Evolutionary conservation across 176 grass and related monocot species (phyloP), one percentile per base, ranked within the genome.

Genomic region (Aegilops sharonensis): DNA sequence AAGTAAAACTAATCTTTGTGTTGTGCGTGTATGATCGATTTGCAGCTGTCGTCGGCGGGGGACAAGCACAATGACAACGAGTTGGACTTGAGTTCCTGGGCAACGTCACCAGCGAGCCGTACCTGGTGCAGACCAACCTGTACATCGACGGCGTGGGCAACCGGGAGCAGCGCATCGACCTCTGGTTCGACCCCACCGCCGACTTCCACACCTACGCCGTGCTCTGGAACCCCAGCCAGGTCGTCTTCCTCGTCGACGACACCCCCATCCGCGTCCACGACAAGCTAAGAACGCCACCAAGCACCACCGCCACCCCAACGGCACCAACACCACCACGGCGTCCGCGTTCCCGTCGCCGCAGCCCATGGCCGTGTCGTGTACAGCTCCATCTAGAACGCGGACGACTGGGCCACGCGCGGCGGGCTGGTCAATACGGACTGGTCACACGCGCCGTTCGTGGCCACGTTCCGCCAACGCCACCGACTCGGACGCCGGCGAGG

Each of bases 21-120:
- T 21, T 1, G 20, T 13, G 23, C 1, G 1, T 18, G 0, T 13
- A 0, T 31, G 3, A 0, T 3, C 69, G 20, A 64, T 0, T 0
- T 78, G 67, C 85, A 98, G 96, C 23, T 99, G 87, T 93, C 97
- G 0, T 92, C 93, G 0, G 92, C 57, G 3, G 94, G 97, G 64
- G 92, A 88, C 27, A 96, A 80, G 71, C 97, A 99, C 89, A 27
- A 27, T 27, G 27, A 27, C 27, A 94, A 99, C 85, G 97, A 99
- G 90, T 99, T 99, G 80, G 97, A 99, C 88, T 96, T 84, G 97
- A 99, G 90, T 99, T 99, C 80, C 76, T 99, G 76, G 97, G 97
- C 32, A 99, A 99, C 83, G 87, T 64, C 14, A 88, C 87, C 56
- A 92, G 94, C 9, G 94, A 99, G 83, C 97, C 97, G 6, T 99